These are phyloP conservation scores for Isochrysis galbana DNA, from an alignment of 78 protist genomes.

Conservation along the genomic window DNA sequence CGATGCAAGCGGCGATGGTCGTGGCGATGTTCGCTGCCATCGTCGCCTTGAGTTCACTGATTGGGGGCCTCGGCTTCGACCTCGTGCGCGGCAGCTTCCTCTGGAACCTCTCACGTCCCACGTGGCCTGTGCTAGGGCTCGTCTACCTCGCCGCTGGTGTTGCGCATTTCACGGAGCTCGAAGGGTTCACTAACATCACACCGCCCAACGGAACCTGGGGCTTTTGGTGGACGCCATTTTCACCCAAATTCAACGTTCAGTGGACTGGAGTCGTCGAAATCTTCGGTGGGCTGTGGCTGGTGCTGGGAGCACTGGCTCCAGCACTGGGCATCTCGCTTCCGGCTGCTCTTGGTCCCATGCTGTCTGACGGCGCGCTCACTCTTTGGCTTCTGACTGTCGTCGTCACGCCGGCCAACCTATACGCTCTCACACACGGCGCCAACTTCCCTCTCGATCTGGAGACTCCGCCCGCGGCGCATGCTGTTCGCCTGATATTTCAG, in stretches of 20 bases:
- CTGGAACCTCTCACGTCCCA: background rate
- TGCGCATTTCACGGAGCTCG: background rate
- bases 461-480: background rate
- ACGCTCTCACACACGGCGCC: background rate
- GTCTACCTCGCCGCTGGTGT: background rate
- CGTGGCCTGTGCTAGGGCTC: slow-evolving; percentile 3
- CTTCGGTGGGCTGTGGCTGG: background rate
- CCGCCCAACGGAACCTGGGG: slow-evolving; percentile 25
- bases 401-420: slow-evolving; percentile 8
- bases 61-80: background rate
- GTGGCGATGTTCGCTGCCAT: background rate
- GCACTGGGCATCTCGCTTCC: background rate
- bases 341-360: background rate
- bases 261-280: slow-evolving; percentile 22
- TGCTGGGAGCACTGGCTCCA: background rate
- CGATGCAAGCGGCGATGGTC: background rate
- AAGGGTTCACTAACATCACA: background rate
- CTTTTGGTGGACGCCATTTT: background rate
- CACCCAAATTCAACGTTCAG: background rate
- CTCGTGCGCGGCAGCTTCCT: background rate
- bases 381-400: background rate
- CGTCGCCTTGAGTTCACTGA: background rate
- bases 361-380: background rate
- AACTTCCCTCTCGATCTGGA: background rate
- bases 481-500: background rate